Evolutionary conservation across 805 yeast species (phyloP).

Genomic region (Lipomyces mesembrius): DNA sequence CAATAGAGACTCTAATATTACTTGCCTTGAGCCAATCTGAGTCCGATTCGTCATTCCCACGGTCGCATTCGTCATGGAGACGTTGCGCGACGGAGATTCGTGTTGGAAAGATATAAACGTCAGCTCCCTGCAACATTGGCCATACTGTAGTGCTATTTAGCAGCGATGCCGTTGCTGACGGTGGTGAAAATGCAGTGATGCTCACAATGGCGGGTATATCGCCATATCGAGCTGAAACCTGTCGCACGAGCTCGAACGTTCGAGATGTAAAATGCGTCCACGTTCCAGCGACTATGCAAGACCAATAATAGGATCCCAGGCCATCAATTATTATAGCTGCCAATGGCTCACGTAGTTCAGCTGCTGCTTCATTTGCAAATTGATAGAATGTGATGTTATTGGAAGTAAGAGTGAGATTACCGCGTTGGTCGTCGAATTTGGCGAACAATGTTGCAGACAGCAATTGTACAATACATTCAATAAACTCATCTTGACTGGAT

Average conservation of each 20-base stretch:
- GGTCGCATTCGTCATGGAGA: background rate
- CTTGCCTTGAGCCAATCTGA: conserved; percentile 5
- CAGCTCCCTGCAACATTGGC: conserved; percentile 28
- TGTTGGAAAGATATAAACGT: conserved; percentile 10
- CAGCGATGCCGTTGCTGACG: conserved; percentile 1
- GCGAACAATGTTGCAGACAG: conserved; percentile 12
- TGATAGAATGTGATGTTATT: conserved; percentile 1
- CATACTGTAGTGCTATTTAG: conserved; percentile 11
- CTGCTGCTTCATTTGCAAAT: background rate
- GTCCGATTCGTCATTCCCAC: conserved; percentile 6
- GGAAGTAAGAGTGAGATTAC: background rate
- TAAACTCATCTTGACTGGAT: background rate
- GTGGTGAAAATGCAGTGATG: conserved; percentile 9
- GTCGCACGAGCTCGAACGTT: background rate
- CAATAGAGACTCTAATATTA: background rate
- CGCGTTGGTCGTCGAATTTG: background rate
- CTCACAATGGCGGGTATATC: conserved; percentile 6
- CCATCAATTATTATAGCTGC: conserved; percentile 24
- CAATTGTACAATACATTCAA: conserved; percentile 8
- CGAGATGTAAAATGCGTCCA: background rate
- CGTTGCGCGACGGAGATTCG: conserved; percentile 4
- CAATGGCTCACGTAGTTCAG: conserved; percentile 9
- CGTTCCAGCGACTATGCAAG: background rate
- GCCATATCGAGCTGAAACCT: background rate
- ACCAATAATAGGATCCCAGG: conserved; percentile 22